phyloP scores from a whole-genome alignment of 164 flowering plant genomes.

The Sedum album region DNA sequence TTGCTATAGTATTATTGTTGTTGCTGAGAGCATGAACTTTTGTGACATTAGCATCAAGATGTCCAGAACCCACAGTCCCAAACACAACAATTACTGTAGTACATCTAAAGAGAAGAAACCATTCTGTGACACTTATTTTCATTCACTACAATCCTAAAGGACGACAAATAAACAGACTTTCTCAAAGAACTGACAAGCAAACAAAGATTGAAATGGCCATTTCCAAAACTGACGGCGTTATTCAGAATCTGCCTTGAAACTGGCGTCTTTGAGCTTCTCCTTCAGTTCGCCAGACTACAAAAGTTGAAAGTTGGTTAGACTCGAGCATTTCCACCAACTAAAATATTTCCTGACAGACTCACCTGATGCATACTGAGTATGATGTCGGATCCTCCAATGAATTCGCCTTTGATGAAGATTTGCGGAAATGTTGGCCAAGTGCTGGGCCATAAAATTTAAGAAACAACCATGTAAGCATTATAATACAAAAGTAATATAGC shows the following conservation, averaged over 20 bases:
- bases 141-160: no score
- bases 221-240: background rate
- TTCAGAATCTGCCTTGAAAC: conserved; percentile 23
- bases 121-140: background rate
- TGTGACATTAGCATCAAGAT: no score
- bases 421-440: conserved; percentile 96
- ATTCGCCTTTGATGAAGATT: conserved; percentile 90
- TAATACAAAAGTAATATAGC: no score
- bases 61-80: background rate
- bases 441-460: conserved; percentile 31
- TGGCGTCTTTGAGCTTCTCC: conserved; percentile 48
- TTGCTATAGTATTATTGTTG: conserved; percentile 16
- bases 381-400: conserved; percentile 89
- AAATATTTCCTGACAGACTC: background rate
- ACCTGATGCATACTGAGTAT: conserved; percentile 80
- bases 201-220: no score
- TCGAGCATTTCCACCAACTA: background rate
- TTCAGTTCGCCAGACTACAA: conserved; percentile 62
- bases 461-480: no score
- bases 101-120: background rate
- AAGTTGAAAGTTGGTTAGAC: background rate
- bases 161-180: no score
- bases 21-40: background rate
- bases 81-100: background rate
- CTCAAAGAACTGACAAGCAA: no score